Base-by-base conservation (phyloP, 2,329 filamentous ascomycete genomes). In the Domatiomyces globalis region DNA sequence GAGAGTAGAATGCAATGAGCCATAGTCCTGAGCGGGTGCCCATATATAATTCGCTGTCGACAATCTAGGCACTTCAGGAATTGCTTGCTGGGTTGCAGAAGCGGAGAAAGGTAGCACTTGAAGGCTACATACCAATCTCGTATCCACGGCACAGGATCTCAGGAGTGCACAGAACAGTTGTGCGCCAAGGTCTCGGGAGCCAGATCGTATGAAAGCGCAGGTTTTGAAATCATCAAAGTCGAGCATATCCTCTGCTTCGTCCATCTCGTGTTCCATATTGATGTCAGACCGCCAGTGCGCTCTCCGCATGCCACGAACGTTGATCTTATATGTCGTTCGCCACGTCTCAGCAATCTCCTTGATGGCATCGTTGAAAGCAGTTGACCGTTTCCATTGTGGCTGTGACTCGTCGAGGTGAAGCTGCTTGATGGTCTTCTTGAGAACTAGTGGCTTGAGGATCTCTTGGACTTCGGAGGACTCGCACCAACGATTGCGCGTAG, bases 101-200 rank as follows among this genome's bases (percentile, higher is more conserved):
- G 69, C 75, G 2, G 74, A 72, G 58, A 89, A 89, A 0, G 85
- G 76, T 0, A 98, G 72, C 1, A 83, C 80, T 59, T 98, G 92
- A 2, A 98, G 70, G 4, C 92, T 98, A 66, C 88, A 95, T 0
- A 96, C 85, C 4, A 98, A 73, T 10, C 92, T 78, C 4, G 86
- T 76, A 56, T 87, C 80, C 5, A 96, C 80, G 2, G 87, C 88
- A n/a, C 77, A 80, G n/a, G 81, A 79, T 17, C 92, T 81, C 3
- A 98, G 73, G 29, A 96, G 68, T 2, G 89, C 85, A 65, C 92
- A 96, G 62, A 94, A 95, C 0, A 98, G 67, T 64, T 96, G 89
- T 1, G 87, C 85, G 0, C 89, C 92, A 8, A 94, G 75, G 65
- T 98, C 92, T 57, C 89, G 80, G 7, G 90, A 96, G 0, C 90